Base-by-base conservation (phyloP, 768 basidiomycete genomes). In the Boletus tylopilopsis region DNA sequence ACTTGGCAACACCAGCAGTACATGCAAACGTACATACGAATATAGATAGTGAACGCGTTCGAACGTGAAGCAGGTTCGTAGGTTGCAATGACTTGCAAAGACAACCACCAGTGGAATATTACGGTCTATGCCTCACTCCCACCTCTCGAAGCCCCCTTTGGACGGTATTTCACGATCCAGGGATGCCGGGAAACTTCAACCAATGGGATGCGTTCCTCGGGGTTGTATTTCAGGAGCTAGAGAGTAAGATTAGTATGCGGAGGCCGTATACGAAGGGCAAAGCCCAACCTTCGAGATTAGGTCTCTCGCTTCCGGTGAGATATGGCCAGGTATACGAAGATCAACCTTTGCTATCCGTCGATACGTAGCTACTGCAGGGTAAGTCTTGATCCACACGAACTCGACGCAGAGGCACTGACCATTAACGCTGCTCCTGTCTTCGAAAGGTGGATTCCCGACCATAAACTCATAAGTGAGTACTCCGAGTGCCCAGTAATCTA, bases 391-490 rank as follows among this genome's bases (percentile, higher is more conserved):
- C 21, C 10, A 6, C 19, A 37, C 30, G n/a, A 13, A 42, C 27
- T 29, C 15, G 32, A 13, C 11, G 3, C 15, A 30, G 10, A 35
- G n/a, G 8, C 27, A 64, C 83, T 48, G 53, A 91, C 90, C 90
- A 47, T 80, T 81, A 43, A 85, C 80, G 37, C 90, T 90, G 45
- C 64, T 77, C 53, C 86, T 71, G 63, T 94, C 93, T 63, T 97
- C 95, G 56, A 98, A 99, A 0, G 84, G 85, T 18, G 85, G 84
- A 11, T 77, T 78, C 6, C 95, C 95, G 45, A 82, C 81, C 51
- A 98, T 70, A 67, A 99, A 97, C 67, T 99, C 95, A 65, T 93
- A 99, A 1, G 87, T 87, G 54, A 99, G 74, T n/a, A 98, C 94
- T 38, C 95, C 95, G 23, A 99, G 73, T 0, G 95, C 95, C 95